Conservation (phyloP, 108 stramenopile species). For the Nitzschia sp. region DNA sequence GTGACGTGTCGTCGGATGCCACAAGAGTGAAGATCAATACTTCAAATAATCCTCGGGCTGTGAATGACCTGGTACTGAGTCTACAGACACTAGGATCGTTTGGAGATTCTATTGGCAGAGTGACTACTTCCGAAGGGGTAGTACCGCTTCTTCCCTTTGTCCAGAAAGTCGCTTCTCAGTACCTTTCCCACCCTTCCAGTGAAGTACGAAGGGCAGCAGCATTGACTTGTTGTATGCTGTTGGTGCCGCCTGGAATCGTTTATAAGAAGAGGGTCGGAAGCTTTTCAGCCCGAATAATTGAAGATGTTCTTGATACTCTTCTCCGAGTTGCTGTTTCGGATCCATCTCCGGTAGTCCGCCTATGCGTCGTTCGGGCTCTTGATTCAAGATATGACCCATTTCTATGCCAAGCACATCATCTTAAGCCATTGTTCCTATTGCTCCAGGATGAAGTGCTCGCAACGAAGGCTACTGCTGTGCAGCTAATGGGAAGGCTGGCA, state of each 20-base stretch:
- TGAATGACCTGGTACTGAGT: constrained; percentile 74
- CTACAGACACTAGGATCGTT: constrained; percentile 87
- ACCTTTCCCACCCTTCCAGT: constrained; percentile 73
- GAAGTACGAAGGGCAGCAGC: constrained; percentile 83
- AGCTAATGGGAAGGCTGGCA: constrained; percentile 85
- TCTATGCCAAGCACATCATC: constrained; percentile 79
- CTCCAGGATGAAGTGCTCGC: constrained; percentile 88
- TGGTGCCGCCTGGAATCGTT: constrained; percentile 58
- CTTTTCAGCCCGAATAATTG: constrained; percentile 68
- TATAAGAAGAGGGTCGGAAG: constrained; percentile 45
- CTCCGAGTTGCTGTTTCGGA: constrained; percentile 86
- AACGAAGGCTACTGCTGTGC: constrained; percentile 80
- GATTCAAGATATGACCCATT: constrained; percentile 86
- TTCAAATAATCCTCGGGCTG: constrained; percentile 45
- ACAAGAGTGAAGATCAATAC: constrained; percentile 47
- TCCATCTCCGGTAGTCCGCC: constrained; percentile 77
- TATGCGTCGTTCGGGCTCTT: constrained; percentile 80
- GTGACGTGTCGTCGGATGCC: constrained; percentile 3
- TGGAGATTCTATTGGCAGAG: constrained; percentile 60
- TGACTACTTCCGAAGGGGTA: constrained; percentile 51
- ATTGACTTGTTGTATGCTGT: constrained; percentile 75
- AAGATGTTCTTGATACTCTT: constrained; percentile 80
- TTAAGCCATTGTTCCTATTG: constrained; percentile 81
- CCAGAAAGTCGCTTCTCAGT: constrained; percentile 72
- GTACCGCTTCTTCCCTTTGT: constrained; percentile 85